phyloP scores from a whole-genome alignment of 208 protist genomes.

The Acanthamoeba polyphaga region DNA sequence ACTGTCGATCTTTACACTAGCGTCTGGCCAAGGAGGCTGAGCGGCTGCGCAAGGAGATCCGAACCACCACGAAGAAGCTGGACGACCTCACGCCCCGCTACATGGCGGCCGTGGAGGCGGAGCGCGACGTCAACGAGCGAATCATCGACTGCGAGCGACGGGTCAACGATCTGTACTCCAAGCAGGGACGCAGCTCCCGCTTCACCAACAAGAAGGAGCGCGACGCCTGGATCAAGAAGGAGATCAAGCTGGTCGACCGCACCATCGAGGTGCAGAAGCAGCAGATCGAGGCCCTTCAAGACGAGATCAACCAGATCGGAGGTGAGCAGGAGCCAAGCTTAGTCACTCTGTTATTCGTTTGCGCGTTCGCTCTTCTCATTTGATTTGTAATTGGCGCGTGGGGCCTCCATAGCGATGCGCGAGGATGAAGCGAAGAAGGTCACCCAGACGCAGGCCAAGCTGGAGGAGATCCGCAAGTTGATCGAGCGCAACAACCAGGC shows the following conservation, averaged over 20 bases:
- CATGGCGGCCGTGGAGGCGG: slow-evolving; percentile 81
- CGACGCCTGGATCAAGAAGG: slow-evolving; percentile 93
- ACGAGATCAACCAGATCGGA: neutral
- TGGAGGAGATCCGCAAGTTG: slow-evolving; percentile 41
- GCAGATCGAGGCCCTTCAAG: slow-evolving; percentile 65
- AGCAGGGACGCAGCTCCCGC: slow-evolving; percentile 92
- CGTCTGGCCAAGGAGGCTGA: slow-evolving; percentile 1
- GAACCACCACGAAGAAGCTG: slow-evolving; percentile 79
- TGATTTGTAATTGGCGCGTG: no score
- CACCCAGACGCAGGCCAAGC: slow-evolving; percentile 4
- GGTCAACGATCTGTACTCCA: slow-evolving; percentile 93
- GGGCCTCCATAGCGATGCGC: neutral
- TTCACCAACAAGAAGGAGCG: slow-evolving; percentile 94
- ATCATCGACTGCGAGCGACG: slow-evolving; percentile 50
- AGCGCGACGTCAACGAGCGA: slow-evolving; percentile 56
- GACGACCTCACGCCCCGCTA: slow-evolving; percentile 85
- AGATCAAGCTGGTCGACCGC: slow-evolving; percentile 91
- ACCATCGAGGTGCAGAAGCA: slow-evolving; percentile 82
- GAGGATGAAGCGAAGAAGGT: slow-evolving; percentile 71
- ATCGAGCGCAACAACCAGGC: slow-evolving; percentile 40
- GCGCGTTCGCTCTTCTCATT: neutral
- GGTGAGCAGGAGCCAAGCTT: neutral
- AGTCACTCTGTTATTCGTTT: neutral
- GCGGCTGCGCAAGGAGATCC: slow-evolving; percentile 86
- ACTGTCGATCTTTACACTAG: neutral